phyloP scores from a whole-genome alignment of 2,329 filamentous ascomycete genomes.

The Colletotrichum trifolii region DNA sequence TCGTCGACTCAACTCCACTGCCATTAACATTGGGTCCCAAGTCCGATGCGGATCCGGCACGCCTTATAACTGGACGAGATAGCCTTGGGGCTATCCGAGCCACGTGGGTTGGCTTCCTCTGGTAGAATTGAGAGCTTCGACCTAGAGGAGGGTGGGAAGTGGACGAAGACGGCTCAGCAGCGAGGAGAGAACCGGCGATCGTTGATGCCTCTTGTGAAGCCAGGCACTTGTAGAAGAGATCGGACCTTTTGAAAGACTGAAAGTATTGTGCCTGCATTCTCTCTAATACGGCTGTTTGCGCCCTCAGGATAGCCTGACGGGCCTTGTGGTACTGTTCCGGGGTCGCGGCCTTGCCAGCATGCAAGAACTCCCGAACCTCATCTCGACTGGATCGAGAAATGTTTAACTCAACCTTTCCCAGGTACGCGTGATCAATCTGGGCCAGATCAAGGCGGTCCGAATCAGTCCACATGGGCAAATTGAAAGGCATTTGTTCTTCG shows the following conservation, averaged over 20 bases:
- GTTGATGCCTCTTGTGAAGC: conserved; percentile 81
- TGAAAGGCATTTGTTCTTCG: conserved; percentile 69
- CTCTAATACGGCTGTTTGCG: conserved; percentile 85
- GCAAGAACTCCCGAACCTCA: conserved; percentile 81
- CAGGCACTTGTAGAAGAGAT: conserved; percentile 95
- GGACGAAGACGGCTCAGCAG: conserved; percentile 15
- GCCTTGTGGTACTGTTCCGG: conserved; percentile 86
- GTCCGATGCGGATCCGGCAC: conserved; percentile 61
- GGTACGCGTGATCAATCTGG: conserved; percentile 91
- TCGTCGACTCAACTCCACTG: conserved; percentile 53
- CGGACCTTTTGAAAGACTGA: conserved; percentile 88
- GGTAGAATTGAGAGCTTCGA: conserved; percentile 50
- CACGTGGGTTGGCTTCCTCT: conserved; percentile 57
- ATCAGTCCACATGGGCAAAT: conserved; percentile 78
- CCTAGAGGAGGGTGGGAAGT: conserved; percentile 26
- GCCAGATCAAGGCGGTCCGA: conserved; percentile 88
- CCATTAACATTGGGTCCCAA: conserved; percentile 52
- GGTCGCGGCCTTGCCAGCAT: conserved; percentile 79
- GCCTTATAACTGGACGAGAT: conserved; percentile 52
- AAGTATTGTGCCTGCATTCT: conserved; percentile 86
- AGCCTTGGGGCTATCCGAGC: conserved; percentile 57
- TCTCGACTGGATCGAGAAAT: conserved; percentile 76
- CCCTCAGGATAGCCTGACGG: conserved; percentile 80
- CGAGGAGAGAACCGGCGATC: conserved; percentile 27
- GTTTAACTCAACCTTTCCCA: conserved; percentile 84